phyloP scores from a whole-genome alignment of 495 filamentous ascomycete species.

The Talaromyces wortmannii region DNA sequence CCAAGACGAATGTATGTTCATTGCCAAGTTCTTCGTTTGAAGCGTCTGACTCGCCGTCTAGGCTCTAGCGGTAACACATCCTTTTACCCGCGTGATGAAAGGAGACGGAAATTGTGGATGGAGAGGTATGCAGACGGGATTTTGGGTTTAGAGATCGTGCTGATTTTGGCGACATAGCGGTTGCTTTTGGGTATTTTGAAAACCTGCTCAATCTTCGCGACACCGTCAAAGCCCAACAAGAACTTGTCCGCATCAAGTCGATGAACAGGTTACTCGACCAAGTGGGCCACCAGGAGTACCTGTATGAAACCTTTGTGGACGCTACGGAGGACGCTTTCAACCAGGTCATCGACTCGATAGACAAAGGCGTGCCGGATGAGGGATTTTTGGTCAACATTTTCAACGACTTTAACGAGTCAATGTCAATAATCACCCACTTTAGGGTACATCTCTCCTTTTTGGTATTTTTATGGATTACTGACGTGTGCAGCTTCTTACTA shows the following conservation, averaged over 20 bases:
- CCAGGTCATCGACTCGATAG: conserved; percentile 43
- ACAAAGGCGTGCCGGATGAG: conserved; percentile 51
- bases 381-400: conserved; percentile 63
- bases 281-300: conserved; percentile 56
- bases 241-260: conserved; percentile 62
- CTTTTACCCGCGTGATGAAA: conserved; percentile 77
- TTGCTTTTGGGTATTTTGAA: conserved; percentile 92
- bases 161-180: conserved; percentile 46
- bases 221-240: conserved; percentile 54
- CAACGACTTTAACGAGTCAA: conserved; percentile 60
- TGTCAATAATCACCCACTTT: conserved; percentile 68
- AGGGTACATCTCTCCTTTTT: conserved; percentile 32
- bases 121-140: conserved; percentile 61
- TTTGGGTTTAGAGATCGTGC: not conserved
- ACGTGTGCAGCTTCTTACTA: conserved; percentile 66
- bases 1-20: conserved; percentile 74
- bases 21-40: conserved; percentile 9
- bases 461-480: not conserved
- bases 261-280: conserved; percentile 63
- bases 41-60: conserved; percentile 19
- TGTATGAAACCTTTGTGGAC: conserved; percentile 81
- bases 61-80: conserved; percentile 78
- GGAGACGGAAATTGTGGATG: conserved; percentile 97
- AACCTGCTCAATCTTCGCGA: conserved; percentile 63
- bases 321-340: conserved; percentile 61